Evolutionary conservation across 179 eudicot genomes (phyloP), one percentile per base, ranked within the genome.

Genomic region (Patellifolia procumbens): DNA sequence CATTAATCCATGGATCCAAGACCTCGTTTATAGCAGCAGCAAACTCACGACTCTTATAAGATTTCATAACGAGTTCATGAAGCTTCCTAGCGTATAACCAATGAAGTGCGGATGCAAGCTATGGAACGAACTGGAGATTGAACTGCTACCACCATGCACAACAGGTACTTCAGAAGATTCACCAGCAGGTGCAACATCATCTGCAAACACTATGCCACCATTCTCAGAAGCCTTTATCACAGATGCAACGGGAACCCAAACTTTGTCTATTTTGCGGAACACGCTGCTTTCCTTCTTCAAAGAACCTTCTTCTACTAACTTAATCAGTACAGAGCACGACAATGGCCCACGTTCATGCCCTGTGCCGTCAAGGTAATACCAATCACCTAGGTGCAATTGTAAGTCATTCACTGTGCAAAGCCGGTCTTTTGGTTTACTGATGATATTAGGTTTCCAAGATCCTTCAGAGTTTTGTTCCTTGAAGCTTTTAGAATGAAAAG

Each of bases 21-120:
- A 92, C 93, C 85, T 91, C 97, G 73, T 92, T 95, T 78, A 95
- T 91, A 73, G 98, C 95, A 75, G 97, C 97, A 74, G 97, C 91
- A 81, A 95, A 91, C 84, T 95, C 98, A 66, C 98, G 91, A 78
- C 96, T 95, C 85, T 86, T 95, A 76, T 87, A 92, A 35, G 94
- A 87, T 80, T 90, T 95, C 98, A 95, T 95, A 51, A 95, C 94
- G 74, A 95, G 81, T 63, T 95, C 98, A 86, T 95, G 98, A 71
- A 95, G 98, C 85, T 87, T 95, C 78, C 98, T 39, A 91, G 87
- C 32, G 97, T 90, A 83, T 88, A 93, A 28, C 98, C 97, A 81
- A 92, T 86, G 82, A 92, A 95, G 75, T 95, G 98, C 7, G 98
- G 98, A 73, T 91, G 92, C 88, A 88, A 61, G 79, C 73, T 80